Percentiles rank a stretch among this genome's conserved stretches.
phyloP scores from a whole-genome alignment of 2,329 filamentous ascomycete genomes.

The Karstenula rhodostoma region DNA sequence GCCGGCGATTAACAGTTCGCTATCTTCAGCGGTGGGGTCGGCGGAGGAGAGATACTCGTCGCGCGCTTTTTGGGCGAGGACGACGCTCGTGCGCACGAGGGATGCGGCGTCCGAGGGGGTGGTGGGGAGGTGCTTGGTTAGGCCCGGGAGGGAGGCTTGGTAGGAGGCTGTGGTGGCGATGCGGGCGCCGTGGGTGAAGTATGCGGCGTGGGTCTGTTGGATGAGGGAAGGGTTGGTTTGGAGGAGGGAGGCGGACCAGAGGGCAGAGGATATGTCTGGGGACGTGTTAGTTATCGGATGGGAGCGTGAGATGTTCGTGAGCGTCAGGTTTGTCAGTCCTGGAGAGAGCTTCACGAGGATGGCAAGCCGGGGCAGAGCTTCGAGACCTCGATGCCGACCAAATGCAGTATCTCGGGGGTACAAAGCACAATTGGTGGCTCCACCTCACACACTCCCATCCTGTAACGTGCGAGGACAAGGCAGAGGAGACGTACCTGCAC shows the following conservation, averaged over 20 bases:
- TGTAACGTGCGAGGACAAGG: neutral
- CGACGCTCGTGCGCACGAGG: slow-evolving; percentile 52
- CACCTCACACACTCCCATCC: too few relatives aligned
- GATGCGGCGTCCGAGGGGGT: slow-evolving; percentile 42
- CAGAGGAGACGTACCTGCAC: slow-evolving; percentile 30
- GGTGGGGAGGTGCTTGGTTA: slow-evolving; percentile 49
- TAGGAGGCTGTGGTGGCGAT: slow-evolving; percentile 59
- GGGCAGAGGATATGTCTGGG: slow-evolving; percentile 50
- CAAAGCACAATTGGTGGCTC: too few relatives aligned
- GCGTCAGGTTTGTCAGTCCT: too few relatives aligned
- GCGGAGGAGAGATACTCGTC: slow-evolving; percentile 35
- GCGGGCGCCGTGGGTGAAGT: slow-evolving; percentile 55
- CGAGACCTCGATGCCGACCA: too few relatives aligned
- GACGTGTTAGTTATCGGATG: neutral
- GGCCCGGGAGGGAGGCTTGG: slow-evolving; percentile 55
- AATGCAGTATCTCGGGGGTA: too few relatives aligned
- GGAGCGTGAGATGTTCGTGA: neutral
- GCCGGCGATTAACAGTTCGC: slow-evolving; percentile 51
- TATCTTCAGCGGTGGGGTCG: slow-evolving; percentile 1
- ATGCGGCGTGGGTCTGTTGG: slow-evolving; percentile 54
- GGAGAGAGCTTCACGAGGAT: too few relatives aligned
- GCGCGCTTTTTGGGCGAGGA: slow-evolving; percentile 51
- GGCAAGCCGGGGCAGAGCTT: too few relatives aligned
- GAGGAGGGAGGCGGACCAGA: slow-evolving; percentile 58
- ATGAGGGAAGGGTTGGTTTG: slow-evolving; percentile 52